Evolutionary conservation across 768 basidiomycete species (phyloP), one percentile per base, ranked within the genome.

Genomic region (Boletus tomentosulus): DNA sequence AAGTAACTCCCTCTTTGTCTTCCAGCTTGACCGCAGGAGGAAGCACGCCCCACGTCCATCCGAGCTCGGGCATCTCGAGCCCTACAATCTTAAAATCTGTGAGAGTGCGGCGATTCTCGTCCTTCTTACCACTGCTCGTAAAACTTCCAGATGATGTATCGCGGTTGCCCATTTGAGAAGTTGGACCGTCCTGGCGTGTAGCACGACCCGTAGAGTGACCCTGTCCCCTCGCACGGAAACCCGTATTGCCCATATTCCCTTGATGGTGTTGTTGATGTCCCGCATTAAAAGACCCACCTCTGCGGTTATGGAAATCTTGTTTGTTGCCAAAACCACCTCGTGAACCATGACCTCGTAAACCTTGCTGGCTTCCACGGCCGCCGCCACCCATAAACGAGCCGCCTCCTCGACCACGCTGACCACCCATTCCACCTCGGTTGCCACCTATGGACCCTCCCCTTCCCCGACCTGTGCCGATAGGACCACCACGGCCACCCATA

Each of bases 71-170:
- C 60, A 97, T 87, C 67, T 90, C 85, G 61, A 98, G 78, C 27
- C 89, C 94, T 65, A 95, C 78, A 68, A 99, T 93, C 74, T 96
- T 92, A 82, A 99, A 99, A 74, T 98, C 96, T 35, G 94, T 98
- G 62, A 99, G 84, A 30, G 95, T 97, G 63, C 92, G 84, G 65
- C 87, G 83, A 67, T 88, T 87, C 71, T 92, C 90, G 66, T 91
- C 89, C 72, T 87, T 88, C 80, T 90, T 90, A 79, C 85, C 84
- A 65, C 72, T 66, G 46, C 71, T 71, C 63, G 76, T 71, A 60
- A 70, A 78, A 47, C 77, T 74, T 50, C 73, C 69, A 60, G 74
- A 63, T 19, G 74, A 59, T 39, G 76, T 76, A 67, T 88, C 84
- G 66, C 81, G 77, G 44, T 75, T 65, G 53, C 73, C 73, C 66